Percentiles rank a stretch among this genome's conserved stretches.
These are phyloP conservation scores for Penicillium sp. DNA, from an alignment of 2,329 filamentous ascomycete genomes.

Conservation along the genomic window DNA sequence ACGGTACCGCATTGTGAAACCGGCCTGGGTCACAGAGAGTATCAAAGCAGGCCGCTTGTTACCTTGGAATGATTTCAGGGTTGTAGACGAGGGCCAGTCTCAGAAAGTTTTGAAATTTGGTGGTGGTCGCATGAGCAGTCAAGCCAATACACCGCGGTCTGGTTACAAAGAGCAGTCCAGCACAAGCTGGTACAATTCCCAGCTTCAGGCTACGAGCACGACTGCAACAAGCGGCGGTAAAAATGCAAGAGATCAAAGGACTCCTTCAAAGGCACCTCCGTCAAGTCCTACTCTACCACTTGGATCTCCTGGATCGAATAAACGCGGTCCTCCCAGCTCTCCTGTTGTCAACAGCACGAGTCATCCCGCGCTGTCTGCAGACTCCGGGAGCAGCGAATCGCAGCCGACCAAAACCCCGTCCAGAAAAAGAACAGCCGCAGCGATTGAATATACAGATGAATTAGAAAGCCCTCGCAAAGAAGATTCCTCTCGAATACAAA, in stretches of 20 bases:
- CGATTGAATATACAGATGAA: conserved; percentile 50
- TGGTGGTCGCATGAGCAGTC: conserved; percentile 65
- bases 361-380: background rate
- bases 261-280: background rate
- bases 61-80: conserved; percentile 81
- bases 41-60: conserved; percentile 76
- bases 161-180: conserved; percentile 82
- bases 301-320: conserved; percentile 41
- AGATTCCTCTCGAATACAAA: conserved; percentile 30
- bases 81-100: conserved; percentile 78
- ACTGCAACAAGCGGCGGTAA: background rate
- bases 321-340: background rate
- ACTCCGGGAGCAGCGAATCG: conserved; percentile 66
- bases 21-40: conserved; percentile 91
- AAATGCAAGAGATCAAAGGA: background rate
- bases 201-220: conserved; percentile 55
- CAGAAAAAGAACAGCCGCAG: conserved; percentile 23
- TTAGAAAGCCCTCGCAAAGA: conserved; percentile 45
- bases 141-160: conserved; percentile 59
- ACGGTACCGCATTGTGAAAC: conserved; percentile 88
- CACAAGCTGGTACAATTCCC: conserved; percentile 77
- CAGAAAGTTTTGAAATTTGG: conserved; percentile 74
- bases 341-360: conserved; percentile 14
- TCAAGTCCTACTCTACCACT: conserved; percentile 4
- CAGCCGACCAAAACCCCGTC: conserved; percentile 57